Evolutionary conservation across 768 basidiomycete genomes (phyloP).

Genomic region (Mycena alexandri): DNA sequence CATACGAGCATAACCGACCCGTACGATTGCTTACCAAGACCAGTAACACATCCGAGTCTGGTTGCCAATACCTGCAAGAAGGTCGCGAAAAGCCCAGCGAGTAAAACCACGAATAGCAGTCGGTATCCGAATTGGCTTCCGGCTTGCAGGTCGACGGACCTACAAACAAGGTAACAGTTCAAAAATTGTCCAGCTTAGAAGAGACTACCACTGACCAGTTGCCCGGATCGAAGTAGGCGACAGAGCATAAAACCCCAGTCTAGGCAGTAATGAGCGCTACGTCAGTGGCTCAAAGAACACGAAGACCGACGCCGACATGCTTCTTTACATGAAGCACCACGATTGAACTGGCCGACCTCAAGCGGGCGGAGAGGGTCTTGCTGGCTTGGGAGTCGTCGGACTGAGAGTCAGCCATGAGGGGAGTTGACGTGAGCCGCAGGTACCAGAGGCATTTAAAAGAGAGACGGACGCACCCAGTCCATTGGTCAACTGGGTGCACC

Average conservation of each 20-base stretch:
- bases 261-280: not conserved
- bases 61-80: slow-evolving; percentile 88
- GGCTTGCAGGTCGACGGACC: slow-evolving; percentile 71
- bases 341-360: slow-evolving; percentile 47
- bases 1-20: not conserved
- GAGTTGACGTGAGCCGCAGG: slow-evolving; percentile 26
- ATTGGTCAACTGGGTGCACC: slow-evolving; percentile 23
- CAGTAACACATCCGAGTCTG: slow-evolving; percentile 86
- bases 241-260: no score
- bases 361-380: slow-evolving; percentile 32
- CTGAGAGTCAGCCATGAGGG: slow-evolving; percentile 35
- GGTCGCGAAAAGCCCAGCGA: slow-evolving; percentile 86
- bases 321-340: slow-evolving; percentile 66
- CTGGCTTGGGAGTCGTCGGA: not conserved
- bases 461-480: slow-evolving; percentile 22
- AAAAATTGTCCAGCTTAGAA: no score
- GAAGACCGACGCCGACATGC: slow-evolving; percentile 68
- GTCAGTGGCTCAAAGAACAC: slow-evolving; percentile 43
- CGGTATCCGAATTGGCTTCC: slow-evolving; percentile 89
- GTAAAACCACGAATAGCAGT: slow-evolving; percentile 86
- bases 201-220: slow-evolving; percentile 75
- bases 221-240: slow-evolving; percentile 79
- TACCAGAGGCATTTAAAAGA: slow-evolving; percentile 32
- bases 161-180: no score
- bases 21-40: slow-evolving; percentile 66